Percentiles rank a stretch among this genome's conserved stretches.
Evolutionary conservation across 139 green algal species (phyloP).

Genomic region (Diplosphaera chodatii): DNA sequence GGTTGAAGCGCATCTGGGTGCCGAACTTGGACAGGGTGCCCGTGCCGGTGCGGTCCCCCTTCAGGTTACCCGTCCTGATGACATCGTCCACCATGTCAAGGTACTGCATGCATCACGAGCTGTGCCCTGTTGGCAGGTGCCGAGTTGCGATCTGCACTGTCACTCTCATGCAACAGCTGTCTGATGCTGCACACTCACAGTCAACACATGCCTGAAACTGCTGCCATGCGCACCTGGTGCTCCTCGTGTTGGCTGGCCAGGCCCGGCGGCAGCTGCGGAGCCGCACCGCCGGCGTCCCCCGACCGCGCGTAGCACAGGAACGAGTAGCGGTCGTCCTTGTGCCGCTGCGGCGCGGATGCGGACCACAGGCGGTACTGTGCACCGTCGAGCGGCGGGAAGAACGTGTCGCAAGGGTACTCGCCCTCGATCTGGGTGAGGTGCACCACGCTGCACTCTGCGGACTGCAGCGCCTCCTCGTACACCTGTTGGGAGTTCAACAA

Average conservation of each 20-base stretch:
- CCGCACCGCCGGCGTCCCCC: background rate
- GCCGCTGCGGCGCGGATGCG: constrained; percentile 26
- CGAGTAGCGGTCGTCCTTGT: constrained; percentile 49
- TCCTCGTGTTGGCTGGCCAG: constrained; percentile 76
- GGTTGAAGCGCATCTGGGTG: constrained; percentile 82
- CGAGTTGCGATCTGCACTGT: too few species aligned
- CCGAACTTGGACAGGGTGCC: constrained; percentile 93
- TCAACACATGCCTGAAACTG: too few species aligned
- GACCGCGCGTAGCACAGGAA: constrained; percentile 71
- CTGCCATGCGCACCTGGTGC: constrained; percentile 54
- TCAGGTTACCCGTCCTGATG: constrained; percentile 63
- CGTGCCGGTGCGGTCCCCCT: constrained; percentile 92
- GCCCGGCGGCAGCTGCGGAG: constrained; percentile 31
- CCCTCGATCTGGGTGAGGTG: constrained; percentile 74
- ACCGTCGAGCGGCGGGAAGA: constrained; percentile 68
- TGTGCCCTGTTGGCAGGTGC: too few species aligned
- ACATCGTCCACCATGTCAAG: constrained; percentile 86
- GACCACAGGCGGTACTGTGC: constrained; percentile 67
- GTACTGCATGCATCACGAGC: constrained; percentile 65
- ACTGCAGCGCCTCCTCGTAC: constrained; percentile 62
- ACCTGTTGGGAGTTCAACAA: too few species aligned
- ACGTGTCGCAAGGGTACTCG: constrained; percentile 81
- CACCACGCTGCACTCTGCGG: constrained; percentile 67
- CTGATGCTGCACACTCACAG: too few species aligned
- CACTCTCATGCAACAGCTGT: too few species aligned